Evolutionary conservation across 1,139 yeast species (phyloP).

Genomic region (Meyerozyma athensensis): DNA sequence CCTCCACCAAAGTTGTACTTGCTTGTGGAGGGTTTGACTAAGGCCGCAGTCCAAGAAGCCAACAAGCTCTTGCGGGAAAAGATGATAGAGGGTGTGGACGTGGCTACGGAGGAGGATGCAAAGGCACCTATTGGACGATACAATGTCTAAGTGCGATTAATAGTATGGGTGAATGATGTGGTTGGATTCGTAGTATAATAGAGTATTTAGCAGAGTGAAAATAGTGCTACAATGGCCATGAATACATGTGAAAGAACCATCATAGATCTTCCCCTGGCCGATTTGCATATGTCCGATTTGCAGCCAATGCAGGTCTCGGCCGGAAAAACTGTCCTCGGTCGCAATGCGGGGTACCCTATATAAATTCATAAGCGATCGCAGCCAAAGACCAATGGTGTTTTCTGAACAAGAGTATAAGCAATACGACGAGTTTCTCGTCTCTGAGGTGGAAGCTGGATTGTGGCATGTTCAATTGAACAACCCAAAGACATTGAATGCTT

Average conservation of each 20-base stretch:
- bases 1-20: conserved; percentile 76
- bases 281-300: too few relatives aligned
- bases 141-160: conserved; percentile 22
- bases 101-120: conserved; percentile 38
- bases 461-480: conserved; percentile 62
- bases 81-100: conserved; percentile 57
- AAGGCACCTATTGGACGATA: conserved; percentile 36
- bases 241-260: too few relatives aligned
- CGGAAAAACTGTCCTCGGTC: too few relatives aligned
- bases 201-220: too few relatives aligned
- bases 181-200: too few relatives aligned
- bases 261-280: too few relatives aligned
- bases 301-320: too few relatives aligned
- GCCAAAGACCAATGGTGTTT: conserved; percentile 27
- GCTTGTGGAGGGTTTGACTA: conserved; percentile 72
- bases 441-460: conserved; percentile 44
- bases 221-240: too few relatives aligned
- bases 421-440: conserved; percentile 36
- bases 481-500: conserved; percentile 59
- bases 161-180: not conserved
- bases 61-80: conserved; percentile 56
- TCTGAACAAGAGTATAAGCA: conserved; percentile 29
- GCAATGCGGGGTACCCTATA: too few relatives aligned
- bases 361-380: not conserved
- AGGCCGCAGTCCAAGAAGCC: conserved; percentile 60